phyloP scores from a whole-genome alignment of 23 red algal species.

The Gracilaria domingensis region DNA sequence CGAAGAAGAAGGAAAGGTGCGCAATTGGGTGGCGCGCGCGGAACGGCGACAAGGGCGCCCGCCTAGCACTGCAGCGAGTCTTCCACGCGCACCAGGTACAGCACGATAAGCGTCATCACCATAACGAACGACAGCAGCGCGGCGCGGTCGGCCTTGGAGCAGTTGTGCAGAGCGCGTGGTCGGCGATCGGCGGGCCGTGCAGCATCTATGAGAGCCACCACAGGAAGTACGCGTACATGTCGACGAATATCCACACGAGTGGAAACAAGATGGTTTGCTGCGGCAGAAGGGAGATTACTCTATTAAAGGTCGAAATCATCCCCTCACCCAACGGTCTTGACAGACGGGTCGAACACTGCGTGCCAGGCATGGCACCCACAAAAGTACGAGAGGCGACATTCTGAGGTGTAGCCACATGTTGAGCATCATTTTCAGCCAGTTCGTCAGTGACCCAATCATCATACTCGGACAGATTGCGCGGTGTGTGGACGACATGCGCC shows the following conservation, averaged over 20 bases:
- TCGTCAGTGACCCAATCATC: no score
- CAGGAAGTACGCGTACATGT: conserved; percentile 26
- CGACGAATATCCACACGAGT: conserved; percentile 29
- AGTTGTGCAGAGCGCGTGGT: conserved; percentile 20
- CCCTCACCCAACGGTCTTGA: no score
- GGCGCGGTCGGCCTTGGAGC: conserved; percentile 4
- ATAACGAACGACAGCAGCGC: conserved; percentile 17
- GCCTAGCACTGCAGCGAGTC: conserved; percentile 29
- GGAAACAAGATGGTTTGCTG: background rate
- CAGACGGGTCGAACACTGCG: no score
- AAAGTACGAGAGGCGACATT: no score
- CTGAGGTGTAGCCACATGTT: no score
- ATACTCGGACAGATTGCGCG: no score
- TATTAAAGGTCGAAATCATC: no score
- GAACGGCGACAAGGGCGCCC: conserved; percentile 10
- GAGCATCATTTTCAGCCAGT: no score
- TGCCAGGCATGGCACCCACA: no score
- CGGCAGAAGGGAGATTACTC: no score
- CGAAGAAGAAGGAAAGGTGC: conserved; percentile 79
- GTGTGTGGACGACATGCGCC: no score
- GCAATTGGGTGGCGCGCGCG: background rate
- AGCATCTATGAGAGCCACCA: conserved; percentile 21
- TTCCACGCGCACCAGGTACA: conserved; percentile 48
- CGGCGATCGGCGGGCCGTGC: background rate
- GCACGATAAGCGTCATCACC: conserved; percentile 66